These are phyloP conservation scores for Nepenthes mirabilis DNA, from an alignment of 148 eudicot species.

Conservation along the genomic window DNA sequence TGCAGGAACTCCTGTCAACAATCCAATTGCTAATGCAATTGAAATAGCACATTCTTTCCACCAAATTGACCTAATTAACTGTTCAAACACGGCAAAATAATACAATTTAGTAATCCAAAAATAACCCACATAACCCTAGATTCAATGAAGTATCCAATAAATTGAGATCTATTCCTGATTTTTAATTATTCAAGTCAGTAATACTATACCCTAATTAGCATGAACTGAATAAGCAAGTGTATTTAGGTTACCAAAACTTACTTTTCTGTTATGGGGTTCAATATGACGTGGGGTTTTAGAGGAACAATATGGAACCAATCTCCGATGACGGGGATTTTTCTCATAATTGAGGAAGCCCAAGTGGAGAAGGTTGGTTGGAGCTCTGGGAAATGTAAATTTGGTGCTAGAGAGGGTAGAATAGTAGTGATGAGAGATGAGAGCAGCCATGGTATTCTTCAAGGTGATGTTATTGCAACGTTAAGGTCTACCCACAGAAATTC, in stretches of 20 bases:
- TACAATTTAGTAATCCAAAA: not conserved
- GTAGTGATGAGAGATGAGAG: constrained; percentile 28
- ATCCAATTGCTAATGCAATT: constrained; percentile 59
- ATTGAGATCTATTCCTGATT: not conserved
- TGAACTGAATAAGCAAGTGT: not conserved
- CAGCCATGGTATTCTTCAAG: constrained; percentile 34
- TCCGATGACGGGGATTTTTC: constrained; percentile 12
- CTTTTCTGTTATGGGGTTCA: constrained; percentile 22
- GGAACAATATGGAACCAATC: constrained; percentile 20
- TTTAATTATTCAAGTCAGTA: not conserved
- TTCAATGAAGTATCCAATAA: not conserved
- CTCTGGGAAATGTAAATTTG: constrained; percentile 15
- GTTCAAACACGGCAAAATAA: constrained; percentile 13
- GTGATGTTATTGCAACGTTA: too few species aligned
- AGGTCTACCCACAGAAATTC: too few species aligned
- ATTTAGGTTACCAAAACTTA: constrained; percentile 7
- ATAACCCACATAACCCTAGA: too few species aligned
- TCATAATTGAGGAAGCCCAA: constrained; percentile 4
- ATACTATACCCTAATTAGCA: not conserved
- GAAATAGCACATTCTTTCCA: constrained; percentile 76
- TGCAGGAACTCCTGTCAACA: constrained; percentile 57
- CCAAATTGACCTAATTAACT: constrained; percentile 35
- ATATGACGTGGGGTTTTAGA: constrained; percentile 19
- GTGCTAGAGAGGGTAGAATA: constrained; percentile 24
- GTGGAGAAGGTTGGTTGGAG: constrained; percentile 9